phyloP scores from a whole-genome alignment of 331 rosid species.

The Rhamnella rubrinervis region DNA sequence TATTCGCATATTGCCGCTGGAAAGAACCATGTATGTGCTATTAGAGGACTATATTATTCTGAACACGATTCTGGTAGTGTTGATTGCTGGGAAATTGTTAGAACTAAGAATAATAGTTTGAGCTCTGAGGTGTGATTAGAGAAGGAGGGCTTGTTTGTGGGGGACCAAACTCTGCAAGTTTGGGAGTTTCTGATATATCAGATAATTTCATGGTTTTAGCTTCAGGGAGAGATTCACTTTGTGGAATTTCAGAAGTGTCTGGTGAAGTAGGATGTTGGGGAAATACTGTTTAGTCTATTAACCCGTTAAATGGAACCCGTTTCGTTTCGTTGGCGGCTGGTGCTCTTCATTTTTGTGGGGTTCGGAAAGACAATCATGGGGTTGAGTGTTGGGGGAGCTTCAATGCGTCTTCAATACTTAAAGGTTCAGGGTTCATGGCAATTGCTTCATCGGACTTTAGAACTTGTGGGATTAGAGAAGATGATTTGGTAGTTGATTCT shows the following conservation, averaged over 20 bases:
- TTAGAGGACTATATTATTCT: constrained; percentile 70
- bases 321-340: constrained; percentile 65
- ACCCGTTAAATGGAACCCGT: constrained; percentile 27
- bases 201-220: constrained; percentile 52
- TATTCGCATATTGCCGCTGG: constrained; percentile 85
- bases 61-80: constrained; percentile 58
- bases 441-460: constrained; percentile 79
- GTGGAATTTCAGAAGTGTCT: constrained; percentile 59
- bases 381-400: constrained; percentile 80
- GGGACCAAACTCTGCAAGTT: constrained; percentile 66
- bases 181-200: constrained; percentile 42
- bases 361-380: constrained; percentile 68
- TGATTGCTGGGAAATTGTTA: constrained; percentile 75
- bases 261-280: constrained; percentile 80
- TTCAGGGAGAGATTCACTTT: constrained; percentile 57
- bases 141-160: constrained; percentile 81
- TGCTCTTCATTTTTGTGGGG: constrained; percentile 67
- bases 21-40: constrained; percentile 71
- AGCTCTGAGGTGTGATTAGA: constrained; percentile 49
- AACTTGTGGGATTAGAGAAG: constrained; percentile 87
- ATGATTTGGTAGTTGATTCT: constrained; percentile 76
- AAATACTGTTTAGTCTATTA: constrained; percentile 26
- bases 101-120: constrained; percentile 32
- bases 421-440: constrained; percentile 65
- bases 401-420: constrained; percentile 61